Conservation (phyloP, 2,329 filamentous ascomycete species). For the Canariomyces notabilis region DNA sequence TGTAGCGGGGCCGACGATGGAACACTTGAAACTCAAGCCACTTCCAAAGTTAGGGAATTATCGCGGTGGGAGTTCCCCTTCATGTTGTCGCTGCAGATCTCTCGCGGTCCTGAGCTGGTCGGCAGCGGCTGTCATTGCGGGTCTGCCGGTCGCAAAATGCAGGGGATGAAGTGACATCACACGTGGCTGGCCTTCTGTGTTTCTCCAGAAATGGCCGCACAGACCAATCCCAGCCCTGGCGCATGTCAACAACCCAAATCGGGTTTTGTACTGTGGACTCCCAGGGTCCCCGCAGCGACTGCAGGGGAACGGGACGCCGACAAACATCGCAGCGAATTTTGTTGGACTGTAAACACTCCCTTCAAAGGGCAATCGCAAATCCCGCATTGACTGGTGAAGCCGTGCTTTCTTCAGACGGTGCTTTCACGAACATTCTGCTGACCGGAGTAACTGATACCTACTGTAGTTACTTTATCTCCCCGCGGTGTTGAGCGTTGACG, state of each 20-base stretch:
- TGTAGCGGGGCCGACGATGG: background rate
- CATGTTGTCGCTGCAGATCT: conserved; percentile 3
- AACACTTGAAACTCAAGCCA: conserved; percentile 2
- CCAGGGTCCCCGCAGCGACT: background rate
- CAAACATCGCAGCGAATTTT: conserved; percentile 4
- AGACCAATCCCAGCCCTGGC: conserved; percentile 7
- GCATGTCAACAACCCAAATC: conserved; percentile 23
- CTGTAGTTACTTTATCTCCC: background rate
- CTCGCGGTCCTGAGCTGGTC: conserved; percentile 1
- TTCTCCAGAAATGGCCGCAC: conserved; percentile 23
- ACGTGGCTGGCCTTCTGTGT: conserved; percentile 9
- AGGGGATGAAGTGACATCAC: conserved; percentile 21
- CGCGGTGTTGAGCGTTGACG: background rate
- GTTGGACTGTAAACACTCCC: background rate
- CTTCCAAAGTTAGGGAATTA: background rate
- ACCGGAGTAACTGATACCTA: too few relatives aligned
- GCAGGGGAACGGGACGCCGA: background rate
- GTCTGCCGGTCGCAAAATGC: conserved; percentile 8
- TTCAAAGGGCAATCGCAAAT: background rate
- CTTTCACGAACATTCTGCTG: too few relatives aligned
- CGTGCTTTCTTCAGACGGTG: background rate
- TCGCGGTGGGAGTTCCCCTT: background rate
- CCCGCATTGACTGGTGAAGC: background rate
- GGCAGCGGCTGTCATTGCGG: conserved; percentile 14
- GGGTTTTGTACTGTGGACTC: background rate